phyloP scores from a whole-genome alignment of 257 asterid species.

The Echites panduratus region DNA sequence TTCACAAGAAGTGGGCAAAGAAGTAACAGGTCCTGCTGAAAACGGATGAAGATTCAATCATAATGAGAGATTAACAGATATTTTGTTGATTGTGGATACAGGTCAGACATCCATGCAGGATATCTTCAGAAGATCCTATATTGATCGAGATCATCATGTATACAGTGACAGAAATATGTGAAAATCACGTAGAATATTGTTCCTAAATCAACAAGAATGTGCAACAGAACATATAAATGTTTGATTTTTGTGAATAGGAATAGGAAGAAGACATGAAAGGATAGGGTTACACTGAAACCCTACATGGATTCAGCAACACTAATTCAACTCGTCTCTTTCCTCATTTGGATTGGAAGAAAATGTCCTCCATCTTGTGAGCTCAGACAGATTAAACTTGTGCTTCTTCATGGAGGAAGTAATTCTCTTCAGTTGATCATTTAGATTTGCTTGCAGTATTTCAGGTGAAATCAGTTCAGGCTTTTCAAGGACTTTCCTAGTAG shows the following conservation, averaged over 20 bases:
- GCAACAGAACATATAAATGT: background rate
- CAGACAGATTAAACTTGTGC: conserved; percentile 23
- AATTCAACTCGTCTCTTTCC: background rate
- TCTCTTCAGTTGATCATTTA: conserved; percentile 33
- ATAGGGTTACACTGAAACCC: background rate
- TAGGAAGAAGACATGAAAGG: background rate
- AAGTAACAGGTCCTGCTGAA: background rate
- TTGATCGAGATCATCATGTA: background rate
- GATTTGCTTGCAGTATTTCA: conserved; percentile 28
- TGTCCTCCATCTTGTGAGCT: conserved; percentile 9
- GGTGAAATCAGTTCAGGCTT: conserved; percentile 43
- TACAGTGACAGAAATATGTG: background rate
- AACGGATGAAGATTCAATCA: background rate
- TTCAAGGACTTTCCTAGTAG: conserved; percentile 35
- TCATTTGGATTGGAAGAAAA: background rate
- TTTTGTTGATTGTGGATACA: background rate
- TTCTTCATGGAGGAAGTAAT: conserved; percentile 34
- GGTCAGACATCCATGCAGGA: background rate
- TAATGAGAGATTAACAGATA: background rate
- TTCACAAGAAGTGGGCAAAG: background rate
- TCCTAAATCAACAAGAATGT: background rate
- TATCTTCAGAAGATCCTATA: background rate
- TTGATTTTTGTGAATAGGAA: no score
- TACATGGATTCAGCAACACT: background rate
- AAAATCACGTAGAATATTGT: background rate